phyloP scores from a whole-genome alignment of 371 early-diverging fungal species.

The Mortierella sp. region DNA sequence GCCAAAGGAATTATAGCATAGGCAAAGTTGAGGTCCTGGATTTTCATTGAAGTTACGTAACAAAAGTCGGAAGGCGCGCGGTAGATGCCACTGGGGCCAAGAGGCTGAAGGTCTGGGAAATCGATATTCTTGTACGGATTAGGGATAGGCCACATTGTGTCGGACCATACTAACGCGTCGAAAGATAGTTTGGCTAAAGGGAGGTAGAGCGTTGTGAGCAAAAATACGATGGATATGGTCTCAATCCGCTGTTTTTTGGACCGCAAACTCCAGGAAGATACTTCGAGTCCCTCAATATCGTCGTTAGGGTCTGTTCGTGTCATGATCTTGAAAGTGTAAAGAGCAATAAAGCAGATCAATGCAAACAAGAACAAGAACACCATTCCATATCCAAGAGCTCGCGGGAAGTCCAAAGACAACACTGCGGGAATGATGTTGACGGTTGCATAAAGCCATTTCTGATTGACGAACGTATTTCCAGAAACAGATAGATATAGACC shows the following conservation, averaged over 20 bases:
- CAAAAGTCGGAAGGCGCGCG: slow-evolving; percentile 61
- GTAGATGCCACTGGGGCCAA: slow-evolving; percentile 47
- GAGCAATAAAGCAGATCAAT: slow-evolving; percentile 44
- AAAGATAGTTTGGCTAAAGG: slow-evolving; percentile 69
- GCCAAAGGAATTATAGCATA: slow-evolving; percentile 65
- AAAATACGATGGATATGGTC: slow-evolving; percentile 58
- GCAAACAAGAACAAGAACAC: slow-evolving; percentile 61
- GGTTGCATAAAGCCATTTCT: slow-evolving; percentile 60
- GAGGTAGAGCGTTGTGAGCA: slow-evolving; percentile 68
- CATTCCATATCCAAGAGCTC: slow-evolving; percentile 62
- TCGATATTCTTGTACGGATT: slow-evolving; percentile 65
- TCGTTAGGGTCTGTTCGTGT: slow-evolving; percentile 51
- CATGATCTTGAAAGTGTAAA: slow-evolving; percentile 60
- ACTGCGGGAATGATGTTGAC: slow-evolving; percentile 61
- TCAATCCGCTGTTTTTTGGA: slow-evolving; percentile 51
- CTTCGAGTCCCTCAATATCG: slow-evolving; percentile 57
- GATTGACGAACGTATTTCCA: slow-evolving; percentile 53
- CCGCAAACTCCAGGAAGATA: slow-evolving; percentile 56
- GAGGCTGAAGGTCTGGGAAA: slow-evolving; percentile 52
- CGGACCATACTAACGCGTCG: slow-evolving; percentile 69
- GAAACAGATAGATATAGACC: slow-evolving; percentile 53
- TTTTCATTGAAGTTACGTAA: slow-evolving; percentile 69
- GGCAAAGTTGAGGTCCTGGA: slow-evolving; percentile 62
- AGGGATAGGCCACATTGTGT: slow-evolving; percentile 67
- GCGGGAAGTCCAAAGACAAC: slow-evolving; percentile 62